Evolutionary conservation across 345 rosid species (phyloP).

Genomic region (Abelmoschus esculentus): DNA sequence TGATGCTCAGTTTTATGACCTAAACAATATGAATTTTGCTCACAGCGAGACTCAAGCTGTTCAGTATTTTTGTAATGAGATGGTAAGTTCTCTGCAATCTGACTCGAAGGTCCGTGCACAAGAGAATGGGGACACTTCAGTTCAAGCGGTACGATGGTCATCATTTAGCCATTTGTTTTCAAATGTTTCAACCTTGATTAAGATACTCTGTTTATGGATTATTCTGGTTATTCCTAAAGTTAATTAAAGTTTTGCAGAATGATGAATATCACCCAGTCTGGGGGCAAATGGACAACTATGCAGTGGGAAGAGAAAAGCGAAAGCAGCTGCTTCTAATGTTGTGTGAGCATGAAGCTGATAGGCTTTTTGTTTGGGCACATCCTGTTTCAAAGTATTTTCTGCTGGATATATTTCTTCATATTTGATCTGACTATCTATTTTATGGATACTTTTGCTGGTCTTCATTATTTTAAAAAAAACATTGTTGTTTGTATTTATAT

Average conservation of each 20-base stretch:
- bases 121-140: slow-evolving; percentile 48
- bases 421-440: background rate
- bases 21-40: slow-evolving; percentile 54
- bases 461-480: background rate
- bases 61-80: slow-evolving; percentile 68
- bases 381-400: slow-evolving; percentile 74
- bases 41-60: slow-evolving; percentile 83
- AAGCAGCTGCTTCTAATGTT: slow-evolving; percentile 68
- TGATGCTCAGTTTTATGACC: slow-evolving; percentile 90
- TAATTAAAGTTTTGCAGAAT: slow-evolving; percentile 11
- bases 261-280: too few relatives aligned
- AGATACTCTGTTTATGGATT: background rate
- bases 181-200: background rate
- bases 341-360: slow-evolving; percentile 95
- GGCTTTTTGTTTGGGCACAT: slow-evolving; percentile 99
- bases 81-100: slow-evolving; percentile 45
- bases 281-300: too few relatives aligned
- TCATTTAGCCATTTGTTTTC: slow-evolving; percentile 3
- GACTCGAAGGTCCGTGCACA: slow-evolving; percentile 53
- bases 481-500: slow-evolving; percentile 18
- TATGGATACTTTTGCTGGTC: slow-evolving; percentile 7
- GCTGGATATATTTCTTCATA: background rate
- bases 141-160: slow-evolving; percentile 51
- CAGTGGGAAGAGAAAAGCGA: too few relatives aligned
- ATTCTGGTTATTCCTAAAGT: slow-evolving; percentile 15